Evolutionary conservation across 495 filamentous ascomycete species (phyloP).

Genomic region (Darksidea phi): DNA sequence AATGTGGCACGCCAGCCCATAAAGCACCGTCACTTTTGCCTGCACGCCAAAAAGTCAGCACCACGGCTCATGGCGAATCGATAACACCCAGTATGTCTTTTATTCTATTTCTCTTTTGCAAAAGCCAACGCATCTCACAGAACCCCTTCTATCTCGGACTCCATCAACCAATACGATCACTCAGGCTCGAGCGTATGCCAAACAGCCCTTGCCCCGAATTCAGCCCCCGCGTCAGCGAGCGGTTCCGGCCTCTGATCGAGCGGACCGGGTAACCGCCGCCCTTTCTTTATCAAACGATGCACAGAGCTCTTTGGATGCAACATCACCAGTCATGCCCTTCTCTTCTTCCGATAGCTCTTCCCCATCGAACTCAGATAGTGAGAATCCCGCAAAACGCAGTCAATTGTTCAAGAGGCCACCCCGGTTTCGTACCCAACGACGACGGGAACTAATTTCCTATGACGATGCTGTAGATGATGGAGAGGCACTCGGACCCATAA

Average conservation of each 20-base stretch:
- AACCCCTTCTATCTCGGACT: conserved; percentile 44
- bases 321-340: not conserved
- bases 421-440: conserved; percentile 43
- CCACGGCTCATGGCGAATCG: conserved; percentile 51
- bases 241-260: not conserved
- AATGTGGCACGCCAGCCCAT: conserved; percentile 48
- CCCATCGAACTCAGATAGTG: conserved; percentile 46
- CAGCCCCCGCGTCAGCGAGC: conserved; percentile 29
- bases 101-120: conserved; percentile 40
- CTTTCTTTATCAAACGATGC: not conserved
- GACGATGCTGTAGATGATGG: conserved; percentile 57
- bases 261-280: not conserved
- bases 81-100: conserved; percentile 43
- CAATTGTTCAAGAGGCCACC: conserved; percentile 34
- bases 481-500: conserved; percentile 52
- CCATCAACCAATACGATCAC: conserved; percentile 49
- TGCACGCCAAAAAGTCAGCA: conserved; percentile 60
- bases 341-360: conserved; percentile 36
- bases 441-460: conserved; percentile 29
- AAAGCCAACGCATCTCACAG: not conserved
- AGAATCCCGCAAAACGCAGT: conserved; percentile 22
- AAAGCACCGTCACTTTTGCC: conserved; percentile 63
- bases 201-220: conserved; percentile 3
- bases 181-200: conserved; percentile 38
- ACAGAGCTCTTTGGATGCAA: conserved; percentile 5